Conservation (phyloP, 257 asterid species). For the Phtheirospermum japonicum region DNA sequence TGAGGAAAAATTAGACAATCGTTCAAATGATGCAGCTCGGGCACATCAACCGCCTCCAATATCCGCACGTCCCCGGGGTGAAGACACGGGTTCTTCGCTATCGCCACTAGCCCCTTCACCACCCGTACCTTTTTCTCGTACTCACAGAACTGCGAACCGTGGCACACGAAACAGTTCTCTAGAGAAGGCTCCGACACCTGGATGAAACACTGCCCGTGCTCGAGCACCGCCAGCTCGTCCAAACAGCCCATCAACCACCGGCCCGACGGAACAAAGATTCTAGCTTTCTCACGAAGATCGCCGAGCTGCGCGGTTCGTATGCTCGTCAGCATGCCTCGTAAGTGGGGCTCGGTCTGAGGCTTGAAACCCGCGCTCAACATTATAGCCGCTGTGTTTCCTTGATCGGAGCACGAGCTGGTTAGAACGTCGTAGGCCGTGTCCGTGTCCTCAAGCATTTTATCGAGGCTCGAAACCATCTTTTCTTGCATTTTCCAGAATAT, state of each 20-base stretch:
- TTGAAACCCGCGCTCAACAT: slow-evolving; percentile 90
- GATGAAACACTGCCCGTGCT: slow-evolving; percentile 83
- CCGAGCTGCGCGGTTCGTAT: slow-evolving; percentile 87
- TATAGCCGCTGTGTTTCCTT: slow-evolving; percentile 71
- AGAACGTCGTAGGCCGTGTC: slow-evolving; percentile 75
- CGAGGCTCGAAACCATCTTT: slow-evolving; percentile 59
- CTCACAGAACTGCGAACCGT: slow-evolving; percentile 60
- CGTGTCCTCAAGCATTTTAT: slow-evolving; percentile 59
- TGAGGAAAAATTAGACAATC: slow-evolving; percentile 93
- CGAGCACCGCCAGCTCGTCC: slow-evolving; percentile 78
- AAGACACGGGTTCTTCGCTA: slow-evolving; percentile 93
- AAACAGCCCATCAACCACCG: slow-evolving; percentile 98
- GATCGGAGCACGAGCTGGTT: slow-evolving; percentile 71
- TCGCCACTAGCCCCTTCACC: slow-evolving; percentile 62
- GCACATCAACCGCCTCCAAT: slow-evolving; percentile 75
- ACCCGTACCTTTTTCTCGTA: slow-evolving; percentile 50
- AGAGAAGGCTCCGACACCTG: slow-evolving; percentile 71
- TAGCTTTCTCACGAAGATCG: slow-evolving; percentile 72
- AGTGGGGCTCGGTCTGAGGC: slow-evolving; percentile 78
- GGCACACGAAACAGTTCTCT: slow-evolving; percentile 65
- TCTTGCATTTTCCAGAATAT: slow-evolving; percentile 83
- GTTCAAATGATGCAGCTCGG: slow-evolving; percentile 56
- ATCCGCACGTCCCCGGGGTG: slow-evolving; percentile 96
- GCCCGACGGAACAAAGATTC: slow-evolving; percentile 77
- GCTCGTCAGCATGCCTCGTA: slow-evolving; percentile 78